Evolutionary conservation across 352 stramenopile species (phyloP), one percentile per base, ranked within the genome.

Genomic region (Phytopythium litorale): DNA sequence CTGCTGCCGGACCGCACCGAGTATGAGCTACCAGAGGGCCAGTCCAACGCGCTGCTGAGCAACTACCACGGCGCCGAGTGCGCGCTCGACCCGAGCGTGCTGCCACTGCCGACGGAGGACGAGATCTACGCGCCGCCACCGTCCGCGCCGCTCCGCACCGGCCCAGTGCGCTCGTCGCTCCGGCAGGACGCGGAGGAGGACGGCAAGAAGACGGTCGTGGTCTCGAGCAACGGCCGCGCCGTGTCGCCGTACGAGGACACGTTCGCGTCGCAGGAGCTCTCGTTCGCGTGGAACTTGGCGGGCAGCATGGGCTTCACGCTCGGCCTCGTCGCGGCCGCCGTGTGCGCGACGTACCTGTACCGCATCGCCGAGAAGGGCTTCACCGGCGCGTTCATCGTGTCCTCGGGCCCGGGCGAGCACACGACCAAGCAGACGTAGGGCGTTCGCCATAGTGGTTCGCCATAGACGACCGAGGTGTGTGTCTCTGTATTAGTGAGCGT

Each of bases 61-160:
- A 94, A 88, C 63, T 93, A 91, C 74, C 73, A 88, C 60, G 86
- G 81, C 7, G 18, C 58, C 0, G 70, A 91, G 45, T 94, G 86
- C 62, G 60, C 59, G 0, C 92, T 80, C 54, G 82, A 94, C 52
- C 65, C 70, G 15, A 66, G 62, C 32, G 65, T 89, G 37, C 78
- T 92, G 32, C 75, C 72, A 0, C 23, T 66, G 5, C 61, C 66
- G 7, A 57, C 25, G 50, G 32, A 46, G 7, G 48, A 48, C 46
- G 37, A 63, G 4, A 33, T 76, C 30, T 62, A 50, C 45, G 46
- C 32, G 57, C 33, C 57, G 8, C 57, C 33, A n/a, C 7, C 46
- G 25, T 58, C 53, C 23, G n/a, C 35, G 32, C 35, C 35, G 53
- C 53, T 58, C 11, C 33, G 21, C 18, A 23, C 9, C 13, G 23